phyloP scores from a whole-genome alignment of 768 basidiomycete species.

The Lactarius psammicola region DNA sequence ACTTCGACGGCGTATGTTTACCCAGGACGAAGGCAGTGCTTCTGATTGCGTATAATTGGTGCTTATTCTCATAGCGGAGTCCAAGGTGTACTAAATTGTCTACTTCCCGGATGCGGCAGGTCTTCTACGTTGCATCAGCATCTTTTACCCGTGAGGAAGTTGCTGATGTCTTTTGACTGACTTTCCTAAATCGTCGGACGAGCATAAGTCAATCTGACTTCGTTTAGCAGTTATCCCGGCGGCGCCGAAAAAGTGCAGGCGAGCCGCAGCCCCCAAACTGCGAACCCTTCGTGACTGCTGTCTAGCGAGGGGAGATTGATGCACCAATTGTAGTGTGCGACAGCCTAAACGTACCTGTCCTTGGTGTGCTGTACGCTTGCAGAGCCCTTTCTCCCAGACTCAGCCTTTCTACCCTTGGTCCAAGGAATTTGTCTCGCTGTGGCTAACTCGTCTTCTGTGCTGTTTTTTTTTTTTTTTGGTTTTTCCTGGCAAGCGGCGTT shows the following conservation, averaged over 20 bases:
- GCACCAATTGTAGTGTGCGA: not conserved
- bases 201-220: not conserved
- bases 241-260: not conserved
- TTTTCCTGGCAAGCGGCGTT: conserved; percentile 24
- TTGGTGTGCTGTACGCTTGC: not conserved
- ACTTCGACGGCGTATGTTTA: conserved; percentile 16
- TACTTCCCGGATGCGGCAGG: conserved; percentile 2
- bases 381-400: not conserved
- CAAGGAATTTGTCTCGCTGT: not conserved
- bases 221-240: not conserved
- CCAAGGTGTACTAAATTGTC: not conserved
- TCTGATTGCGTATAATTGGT: conserved; percentile 6
- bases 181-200: not conserved
- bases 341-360: not conserved
- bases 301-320: not conserved
- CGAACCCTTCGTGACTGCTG: not conserved
- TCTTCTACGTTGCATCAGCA: conserved; percentile 8
- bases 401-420: not conserved
- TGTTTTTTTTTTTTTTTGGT: conserved; percentile 16
- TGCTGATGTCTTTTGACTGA: not conserved
- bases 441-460: conserved; percentile 18
- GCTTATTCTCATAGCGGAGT: conserved; percentile 6
- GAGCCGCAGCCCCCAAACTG: conserved; percentile 1
- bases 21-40: conserved; percentile 5
- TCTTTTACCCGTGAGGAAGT: not conserved